Percentiles rank a stretch among this genome's conserved stretches.
Evolutionary conservation across 1,284 basidiomycete species (phyloP).

Genomic region (Cutaneotrichosporon curvatum): DNA sequence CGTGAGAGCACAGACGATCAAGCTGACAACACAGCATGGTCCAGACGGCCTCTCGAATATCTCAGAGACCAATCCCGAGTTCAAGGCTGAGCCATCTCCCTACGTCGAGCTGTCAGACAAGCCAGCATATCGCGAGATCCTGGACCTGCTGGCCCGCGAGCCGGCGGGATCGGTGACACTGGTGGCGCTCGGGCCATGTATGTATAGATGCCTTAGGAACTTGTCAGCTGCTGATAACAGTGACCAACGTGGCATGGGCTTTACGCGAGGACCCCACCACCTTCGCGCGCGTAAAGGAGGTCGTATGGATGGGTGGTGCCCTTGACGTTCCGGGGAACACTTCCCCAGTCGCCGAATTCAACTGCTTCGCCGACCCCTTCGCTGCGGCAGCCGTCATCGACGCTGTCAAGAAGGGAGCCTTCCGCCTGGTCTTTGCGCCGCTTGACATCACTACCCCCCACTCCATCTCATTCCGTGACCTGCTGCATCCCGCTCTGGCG

Average conservation of each 20-base stretch:
- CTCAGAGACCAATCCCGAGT: conserved; percentile 63
- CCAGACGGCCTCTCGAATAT: conserved; percentile 78
- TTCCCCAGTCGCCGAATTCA: conserved; percentile 76
- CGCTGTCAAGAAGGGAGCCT: conserved; percentile 26
- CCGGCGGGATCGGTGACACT: conserved; percentile 67
- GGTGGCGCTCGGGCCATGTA: conserved; percentile 71
- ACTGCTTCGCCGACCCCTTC: conserved; percentile 87
- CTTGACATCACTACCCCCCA: conserved; percentile 75
- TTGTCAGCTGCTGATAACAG: conserved; percentile 21
- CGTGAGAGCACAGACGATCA: conserved; percentile 27
- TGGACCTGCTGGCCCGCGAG: conserved; percentile 58
- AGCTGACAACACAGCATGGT: conserved; percentile 42
- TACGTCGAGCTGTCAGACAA: conserved; percentile 1
- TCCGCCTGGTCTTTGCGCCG: conserved; percentile 62
- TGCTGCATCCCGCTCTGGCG: conserved; percentile 49
- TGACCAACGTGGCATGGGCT: conserved; percentile 75
- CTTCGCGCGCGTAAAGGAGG: conserved; percentile 55
- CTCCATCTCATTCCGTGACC: conserved; percentile 61
- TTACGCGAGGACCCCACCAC: conserved; percentile 56
- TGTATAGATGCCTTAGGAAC: conserved; percentile 14
- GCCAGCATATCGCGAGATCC: conserved; percentile 56
- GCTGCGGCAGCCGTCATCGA: conserved; percentile 58
- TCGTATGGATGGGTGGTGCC: conserved; percentile 94
- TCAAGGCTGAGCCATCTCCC: conserved; percentile 47
- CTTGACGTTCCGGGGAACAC: conserved; percentile 90